Evolutionary conservation across 805 yeast genomes (phyloP), one percentile per base, ranked within the genome.

Genomic region (Ogataea populi-albae): DNA sequence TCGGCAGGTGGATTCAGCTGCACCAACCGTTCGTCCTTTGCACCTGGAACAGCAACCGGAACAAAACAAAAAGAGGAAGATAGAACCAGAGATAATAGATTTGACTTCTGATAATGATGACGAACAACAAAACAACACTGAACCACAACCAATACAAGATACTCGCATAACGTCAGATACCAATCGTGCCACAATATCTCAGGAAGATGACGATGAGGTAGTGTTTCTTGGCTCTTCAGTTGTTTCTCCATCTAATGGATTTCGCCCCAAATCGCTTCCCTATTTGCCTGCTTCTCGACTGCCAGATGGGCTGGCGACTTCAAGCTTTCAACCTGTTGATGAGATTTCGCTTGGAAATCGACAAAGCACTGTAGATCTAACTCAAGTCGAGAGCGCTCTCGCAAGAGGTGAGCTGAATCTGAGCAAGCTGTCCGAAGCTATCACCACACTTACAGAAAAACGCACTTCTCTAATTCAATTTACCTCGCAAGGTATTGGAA

Each of bases 41-140:
- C n/a, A n/a, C n/a, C n/a, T n/a, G n/a, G n/a, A n/a, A n/a, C n/a
- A n/a, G n/a, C n/a, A n/a, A n/a, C n/a, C 28, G 16, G 30, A 27
- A 6, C 19, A 16, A 8, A 27, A 27, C 30, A 27, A 27, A 14
- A 27, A 17, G 12, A 19, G 30, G n/a, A 27, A 17, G 15, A 9
- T 27, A 10, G 8, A 7, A 11, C 32, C 41, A 4, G 37, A 20
- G 23, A 41, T 46, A 28, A 41, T 44, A 10, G 50, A 46, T 30
- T 28, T 46, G 29, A 46, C 50, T 9, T 41, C 46, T 2, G 47
- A 45, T 12, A 32, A 11, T 16, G 47, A 37, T 12, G 42, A 35
- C 9, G 42, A 34, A 4, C 6, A 20, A 7, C 37, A 12, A 6
- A n/a, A 23, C 17, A 26, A 30, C 11, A 12, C 25, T 20, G 26